phyloP scores from a whole-genome alignment of 148 eudicot species.

The Cornus kousa region DNA sequence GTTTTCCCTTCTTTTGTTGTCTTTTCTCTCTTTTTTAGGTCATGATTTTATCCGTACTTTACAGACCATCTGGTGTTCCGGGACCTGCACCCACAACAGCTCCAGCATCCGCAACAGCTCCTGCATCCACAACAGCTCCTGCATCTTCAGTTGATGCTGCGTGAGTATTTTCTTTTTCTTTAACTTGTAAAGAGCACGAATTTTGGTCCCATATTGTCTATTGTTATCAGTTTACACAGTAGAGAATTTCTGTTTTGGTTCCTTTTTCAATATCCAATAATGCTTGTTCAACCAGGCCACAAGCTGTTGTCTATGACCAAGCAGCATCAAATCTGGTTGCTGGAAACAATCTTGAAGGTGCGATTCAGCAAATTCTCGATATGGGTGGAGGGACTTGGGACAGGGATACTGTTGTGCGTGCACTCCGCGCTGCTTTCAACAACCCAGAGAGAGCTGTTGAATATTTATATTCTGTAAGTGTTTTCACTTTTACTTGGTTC shows the following conservation, averaged over 20 bases:
- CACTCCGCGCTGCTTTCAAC: conserved; percentile 79
- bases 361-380: conserved; percentile 68
- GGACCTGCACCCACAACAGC: conserved; percentile 13
- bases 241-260: background rate
- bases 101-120: conserved; percentile 15
- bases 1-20: conserved; percentile 3
- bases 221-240: background rate
- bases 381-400: conserved; percentile 93
- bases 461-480: conserved; percentile 64
- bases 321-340: conserved; percentile 61
- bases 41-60: conserved; percentile 14
- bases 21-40: background rate
- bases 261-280: conserved; percentile 3
- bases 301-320: conserved; percentile 38
- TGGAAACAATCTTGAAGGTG: conserved; percentile 51
- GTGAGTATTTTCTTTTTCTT: conserved; percentile 25
- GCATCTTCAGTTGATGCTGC: conserved; percentile 8
- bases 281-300: conserved; percentile 31
- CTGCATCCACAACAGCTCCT: conserved; percentile 29
- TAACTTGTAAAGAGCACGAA: background rate
- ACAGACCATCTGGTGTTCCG: conserved; percentile 41
- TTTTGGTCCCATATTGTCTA: background rate
- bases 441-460: conserved; percentile 89
- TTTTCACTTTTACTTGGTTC: background rate
- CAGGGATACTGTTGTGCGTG: conserved; percentile 68